Evolutionary conservation across 177 flowering plant species (phyloP).

Genomic region (Tripterygium wilfordii): DNA sequence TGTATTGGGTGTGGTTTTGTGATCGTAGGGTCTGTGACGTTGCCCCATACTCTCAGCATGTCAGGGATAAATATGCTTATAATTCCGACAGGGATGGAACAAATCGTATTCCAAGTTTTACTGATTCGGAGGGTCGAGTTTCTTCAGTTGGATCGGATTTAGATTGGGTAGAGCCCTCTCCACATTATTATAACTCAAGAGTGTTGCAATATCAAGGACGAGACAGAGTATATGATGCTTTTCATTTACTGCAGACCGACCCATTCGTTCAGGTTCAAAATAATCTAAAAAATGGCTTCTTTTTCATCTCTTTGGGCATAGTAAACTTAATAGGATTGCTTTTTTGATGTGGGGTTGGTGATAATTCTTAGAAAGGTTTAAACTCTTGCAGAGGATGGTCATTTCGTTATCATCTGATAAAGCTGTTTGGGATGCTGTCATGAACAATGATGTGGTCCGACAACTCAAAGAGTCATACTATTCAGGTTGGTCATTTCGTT

Average conservation of each 20-base stretch:
- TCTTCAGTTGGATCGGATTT: conserved; percentile 33
- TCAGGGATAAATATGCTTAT: conserved; percentile 17
- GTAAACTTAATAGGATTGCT: no score
- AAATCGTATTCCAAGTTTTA: conserved; percentile 11
- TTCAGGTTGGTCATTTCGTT: conserved; percentile 45
- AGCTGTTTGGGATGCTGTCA: conserved; percentile 64
- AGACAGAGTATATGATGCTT: conserved; percentile 54
- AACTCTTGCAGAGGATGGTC: conserved; percentile 49
- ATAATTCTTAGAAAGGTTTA: no score
- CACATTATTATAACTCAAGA: conserved; percentile 26
- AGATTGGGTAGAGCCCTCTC: conserved; percentile 72
- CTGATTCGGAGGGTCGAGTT: conserved; percentile 9
- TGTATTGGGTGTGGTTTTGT: no score
- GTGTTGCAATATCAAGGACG: conserved; percentile 26
- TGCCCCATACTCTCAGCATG: conserved; percentile 12
- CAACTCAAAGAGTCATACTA: conserved; percentile 42
- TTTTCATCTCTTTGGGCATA: no score
- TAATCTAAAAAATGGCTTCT: no score
- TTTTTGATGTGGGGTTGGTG: no score
- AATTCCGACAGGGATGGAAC: conserved; percentile 14
- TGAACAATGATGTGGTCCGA: conserved; percentile 54
- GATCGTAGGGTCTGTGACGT: conserved; percentile 38
- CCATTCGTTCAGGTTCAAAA: conserved; percentile 86
- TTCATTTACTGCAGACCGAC: conserved; percentile 54
- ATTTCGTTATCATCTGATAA: conserved; percentile 49